These are phyloP conservation scores for Penicillium ucsense DNA, from an alignment of 495 filamentous ascomycete genomes.

Conservation along the genomic window DNA sequence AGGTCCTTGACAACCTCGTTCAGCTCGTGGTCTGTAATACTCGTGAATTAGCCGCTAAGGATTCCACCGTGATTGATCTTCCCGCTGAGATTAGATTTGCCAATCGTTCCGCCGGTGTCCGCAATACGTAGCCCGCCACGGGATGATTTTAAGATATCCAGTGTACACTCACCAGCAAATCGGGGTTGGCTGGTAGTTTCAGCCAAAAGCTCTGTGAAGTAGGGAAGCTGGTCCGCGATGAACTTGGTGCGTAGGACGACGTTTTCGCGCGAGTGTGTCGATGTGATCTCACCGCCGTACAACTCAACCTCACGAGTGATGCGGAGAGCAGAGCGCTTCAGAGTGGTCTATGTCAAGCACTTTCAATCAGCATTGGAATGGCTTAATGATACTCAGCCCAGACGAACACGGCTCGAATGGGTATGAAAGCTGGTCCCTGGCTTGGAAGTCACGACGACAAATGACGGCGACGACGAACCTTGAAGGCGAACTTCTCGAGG, in stretches of 20 bases:
- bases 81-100: no score
- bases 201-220: slow-evolving; percentile 91
- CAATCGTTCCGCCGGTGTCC: no score
- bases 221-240: slow-evolving; percentile 87
- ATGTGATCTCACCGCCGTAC: slow-evolving; percentile 72
- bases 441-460: no score
- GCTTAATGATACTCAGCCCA: no score
- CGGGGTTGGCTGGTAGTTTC: slow-evolving; percentile 84
- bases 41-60: no score
- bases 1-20: slow-evolving; percentile 70
- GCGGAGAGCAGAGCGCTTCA: slow-evolving; percentile 75
- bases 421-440: slow-evolving; percentile 1
- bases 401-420: slow-evolving; percentile 8
- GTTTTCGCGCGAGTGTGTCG: slow-evolving; percentile 87
- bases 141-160: no score
- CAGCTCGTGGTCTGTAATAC: slow-evolving; percentile 64
- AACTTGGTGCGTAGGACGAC: slow-evolving; percentile 88
- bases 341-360: slow-evolving; percentile 55
- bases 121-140: no score
- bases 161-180: slow-evolving; percentile 56
- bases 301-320: slow-evolving; percentile 93
- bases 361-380: background rate
- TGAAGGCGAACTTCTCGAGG: slow-evolving; percentile 90
- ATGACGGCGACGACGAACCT: slow-evolving; percentile 48
- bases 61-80: no score